phyloP scores from a whole-genome alignment of 805 yeast species.

The Metschnikowia henanensis region DNA sequence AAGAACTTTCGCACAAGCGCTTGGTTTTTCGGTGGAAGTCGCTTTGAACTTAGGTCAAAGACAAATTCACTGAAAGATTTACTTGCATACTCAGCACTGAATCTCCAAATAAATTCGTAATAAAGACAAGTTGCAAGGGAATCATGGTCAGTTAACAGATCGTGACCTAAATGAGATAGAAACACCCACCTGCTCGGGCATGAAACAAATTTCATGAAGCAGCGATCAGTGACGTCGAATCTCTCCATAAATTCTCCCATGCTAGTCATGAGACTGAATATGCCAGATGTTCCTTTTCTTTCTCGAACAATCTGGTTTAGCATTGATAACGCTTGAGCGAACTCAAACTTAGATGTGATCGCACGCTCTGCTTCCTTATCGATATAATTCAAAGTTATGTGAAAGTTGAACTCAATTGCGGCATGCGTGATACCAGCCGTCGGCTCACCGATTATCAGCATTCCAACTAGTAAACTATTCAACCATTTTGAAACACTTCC shows the following conservation, averaged over 20 bases:
- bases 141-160: slow-evolving; percentile 20
- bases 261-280: slow-evolving; percentile 42
- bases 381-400: slow-evolving; percentile 3
- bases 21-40: slow-evolving; percentile 17
- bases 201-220: slow-evolving; percentile 17
- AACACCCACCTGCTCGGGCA: slow-evolving; percentile 22
- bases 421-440: slow-evolving; percentile 21
- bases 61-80: slow-evolving; percentile 16
- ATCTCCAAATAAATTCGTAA: slow-evolving; percentile 36
- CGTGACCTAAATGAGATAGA: slow-evolving; percentile 10
- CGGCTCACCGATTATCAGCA: slow-evolving; percentile 62
- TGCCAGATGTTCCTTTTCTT: slow-evolving; percentile 19
- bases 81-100: slow-evolving; percentile 14
- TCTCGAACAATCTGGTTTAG: slow-evolving; percentile 31
- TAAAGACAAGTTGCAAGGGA: slow-evolving; percentile 30
- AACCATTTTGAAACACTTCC: slow-evolving; percentile 47
- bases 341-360: slow-evolving; percentile 44
- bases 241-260: slow-evolving; percentile 39
- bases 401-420: slow-evolving; percentile 9
- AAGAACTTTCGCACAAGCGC: slow-evolving; percentile 18
- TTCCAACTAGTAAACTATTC: slow-evolving; percentile 43
- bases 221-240: slow-evolving; percentile 12
- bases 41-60: slow-evolving; percentile 6
- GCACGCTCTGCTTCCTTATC: slow-evolving; percentile 4
- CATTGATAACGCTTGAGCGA: slow-evolving; percentile 45